Percentiles rank a stretch among this genome's conserved stretches.
phyloP scores from a whole-genome alignment of 176 grass and related monocot species.

The Panicum miliaceum region DNA sequence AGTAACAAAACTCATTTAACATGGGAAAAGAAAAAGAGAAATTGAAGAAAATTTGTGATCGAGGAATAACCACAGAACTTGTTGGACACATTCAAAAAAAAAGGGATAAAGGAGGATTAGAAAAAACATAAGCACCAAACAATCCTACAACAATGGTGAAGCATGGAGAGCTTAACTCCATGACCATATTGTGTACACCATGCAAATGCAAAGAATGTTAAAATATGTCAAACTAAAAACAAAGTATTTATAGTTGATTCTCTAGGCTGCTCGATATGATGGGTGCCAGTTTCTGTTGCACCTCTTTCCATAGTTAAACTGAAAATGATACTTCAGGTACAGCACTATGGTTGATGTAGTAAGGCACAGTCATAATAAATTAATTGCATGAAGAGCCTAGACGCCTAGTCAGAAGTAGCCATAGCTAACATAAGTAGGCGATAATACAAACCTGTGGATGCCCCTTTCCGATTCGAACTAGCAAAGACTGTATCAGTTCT shows the following conservation, averaged over 20 bases:
- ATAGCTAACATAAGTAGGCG: constrained; percentile 23
- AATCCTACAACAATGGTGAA: neutral
- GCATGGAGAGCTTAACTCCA: neutral
- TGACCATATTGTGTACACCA: neutral
- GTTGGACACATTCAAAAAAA: neutral
- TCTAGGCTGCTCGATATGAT: constrained; percentile 22
- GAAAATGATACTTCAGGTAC: neutral
- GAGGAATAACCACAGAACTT: neutral
- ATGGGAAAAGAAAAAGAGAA: neutral
- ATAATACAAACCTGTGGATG: constrained; percentile 87
- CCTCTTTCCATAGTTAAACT: constrained; percentile 10
- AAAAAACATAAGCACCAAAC: neutral
- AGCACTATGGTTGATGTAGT: neutral
- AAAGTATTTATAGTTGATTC: neutral
- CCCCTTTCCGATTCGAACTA: constrained; percentile 88
- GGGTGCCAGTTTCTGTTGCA: neutral
- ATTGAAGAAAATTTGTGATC: constrained; percentile 6
- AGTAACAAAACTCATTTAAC: neutral
- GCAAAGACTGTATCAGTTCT: constrained; percentile 94
- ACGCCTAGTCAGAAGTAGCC: constrained; percentile 12
- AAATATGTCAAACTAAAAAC: neutral
- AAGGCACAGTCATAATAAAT: neutral
- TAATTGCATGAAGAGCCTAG: neutral
- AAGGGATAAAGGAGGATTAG: neutral
- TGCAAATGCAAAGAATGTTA: constrained; percentile 14